Evolutionary conservation across 441 rosid genomes (phyloP).

Genomic region (Adansonia madagascariensis): DNA sequence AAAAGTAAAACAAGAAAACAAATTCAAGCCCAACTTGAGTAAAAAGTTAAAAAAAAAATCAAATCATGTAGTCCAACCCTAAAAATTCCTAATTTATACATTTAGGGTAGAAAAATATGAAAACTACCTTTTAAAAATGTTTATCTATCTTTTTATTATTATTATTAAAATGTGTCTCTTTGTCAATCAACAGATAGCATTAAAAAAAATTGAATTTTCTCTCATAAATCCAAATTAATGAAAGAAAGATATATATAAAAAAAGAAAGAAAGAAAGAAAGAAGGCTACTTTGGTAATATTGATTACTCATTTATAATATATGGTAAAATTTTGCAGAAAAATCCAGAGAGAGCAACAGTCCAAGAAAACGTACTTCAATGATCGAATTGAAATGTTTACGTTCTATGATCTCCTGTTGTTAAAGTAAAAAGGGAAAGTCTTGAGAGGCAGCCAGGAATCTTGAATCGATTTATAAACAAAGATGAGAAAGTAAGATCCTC

Average conservation of each 20-base stretch:
- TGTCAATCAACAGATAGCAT: neutral
- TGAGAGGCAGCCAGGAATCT: slow-evolving; percentile 11
- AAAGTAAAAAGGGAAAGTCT: neutral
- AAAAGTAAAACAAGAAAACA: too few relatives aligned
- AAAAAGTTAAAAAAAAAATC: too few relatives aligned
- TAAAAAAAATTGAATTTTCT: neutral
- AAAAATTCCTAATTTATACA: too few relatives aligned
- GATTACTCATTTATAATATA: neutral
- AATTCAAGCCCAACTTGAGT: too few relatives aligned
- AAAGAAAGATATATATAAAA: too few relatives aligned
- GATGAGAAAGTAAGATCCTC: slow-evolving; percentile 26
- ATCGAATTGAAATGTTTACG: neutral
- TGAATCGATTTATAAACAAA: slow-evolving; percentile 17
- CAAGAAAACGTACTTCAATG: neutral
- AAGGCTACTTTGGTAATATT: slow-evolving; percentile 14
- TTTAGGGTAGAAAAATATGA: too few relatives aligned
- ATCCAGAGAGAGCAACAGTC: neutral
- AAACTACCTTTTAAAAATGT: too few relatives aligned
- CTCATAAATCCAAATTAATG: neutral
- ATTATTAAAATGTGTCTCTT: neutral
- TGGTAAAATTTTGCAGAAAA: neutral
- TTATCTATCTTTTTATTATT: neutral
- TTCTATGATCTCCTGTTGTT: neutral
- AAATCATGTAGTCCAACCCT: too few relatives aligned
- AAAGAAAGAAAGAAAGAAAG: too few relatives aligned